Conservation (phyloP, 495 filamentous ascomycete species). For the Poronia punctata region DNA sequence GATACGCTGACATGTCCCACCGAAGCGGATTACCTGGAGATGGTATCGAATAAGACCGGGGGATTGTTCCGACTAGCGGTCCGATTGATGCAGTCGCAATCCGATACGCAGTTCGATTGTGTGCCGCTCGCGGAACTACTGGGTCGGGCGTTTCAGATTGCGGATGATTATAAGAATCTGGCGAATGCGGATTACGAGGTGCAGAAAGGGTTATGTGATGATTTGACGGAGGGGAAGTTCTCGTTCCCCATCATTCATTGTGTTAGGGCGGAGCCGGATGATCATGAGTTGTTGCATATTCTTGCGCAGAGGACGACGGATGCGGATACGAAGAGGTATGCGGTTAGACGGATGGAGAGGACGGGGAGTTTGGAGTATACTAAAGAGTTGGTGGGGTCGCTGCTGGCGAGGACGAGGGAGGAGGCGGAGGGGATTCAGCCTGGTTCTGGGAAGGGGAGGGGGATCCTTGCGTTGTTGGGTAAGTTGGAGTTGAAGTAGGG, state of each 20-base stretch:
- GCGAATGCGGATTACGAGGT: constrained; percentile 60
- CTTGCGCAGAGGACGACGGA: constrained; percentile 80
- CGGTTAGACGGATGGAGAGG: constrained; percentile 76
- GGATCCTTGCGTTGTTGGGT: constrained; percentile 41
- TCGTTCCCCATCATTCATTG: constrained; percentile 91
- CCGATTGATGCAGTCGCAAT: constrained; percentile 76
- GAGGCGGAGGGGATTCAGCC: constrained; percentile 60
- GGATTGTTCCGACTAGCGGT: constrained; percentile 78
- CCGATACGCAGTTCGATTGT: constrained; percentile 48
- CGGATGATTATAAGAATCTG: constrained; percentile 84
- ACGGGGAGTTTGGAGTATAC: constrained; percentile 84
- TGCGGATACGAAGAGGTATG: constrained; percentile 81
- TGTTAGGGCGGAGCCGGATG: constrained; percentile 69
- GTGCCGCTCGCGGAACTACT: constrained; percentile 67
- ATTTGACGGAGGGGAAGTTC: constrained; percentile 95
- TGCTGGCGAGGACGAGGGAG: constrained; percentile 55
- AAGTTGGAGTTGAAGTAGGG: constrained; percentile 25
- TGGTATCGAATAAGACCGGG: constrained; percentile 87
- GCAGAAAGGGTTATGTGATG: constrained; percentile 91
- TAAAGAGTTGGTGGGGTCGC: constrained; percentile 53
- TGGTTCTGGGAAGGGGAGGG: constrained; percentile 31
- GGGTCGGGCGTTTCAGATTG: constrained; percentile 79
- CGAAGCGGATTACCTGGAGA: constrained; percentile 84
- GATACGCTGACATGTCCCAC: constrained; percentile 73
- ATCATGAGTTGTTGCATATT: constrained; percentile 81